Evolutionary conservation across 2,329 filamentous ascomycete genomes (phyloP).

Genomic region (Colletotrichum kahawae): DNA sequence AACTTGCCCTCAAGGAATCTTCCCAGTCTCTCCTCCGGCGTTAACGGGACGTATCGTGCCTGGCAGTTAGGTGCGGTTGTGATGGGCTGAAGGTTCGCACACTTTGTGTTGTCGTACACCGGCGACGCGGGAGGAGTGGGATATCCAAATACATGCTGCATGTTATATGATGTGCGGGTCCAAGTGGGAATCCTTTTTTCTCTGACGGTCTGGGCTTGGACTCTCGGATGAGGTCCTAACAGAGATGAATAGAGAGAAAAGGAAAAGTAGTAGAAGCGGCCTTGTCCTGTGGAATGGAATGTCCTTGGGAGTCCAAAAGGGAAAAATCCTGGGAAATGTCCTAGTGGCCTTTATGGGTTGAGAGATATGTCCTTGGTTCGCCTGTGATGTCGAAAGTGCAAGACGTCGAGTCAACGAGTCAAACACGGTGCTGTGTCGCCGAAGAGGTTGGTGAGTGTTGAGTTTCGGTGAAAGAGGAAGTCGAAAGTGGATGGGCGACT

Average conservation of each 20-base stretch:
- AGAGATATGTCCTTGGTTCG: conserved; percentile 22
- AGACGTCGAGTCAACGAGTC: conserved; percentile 59
- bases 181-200: conserved; percentile 19
- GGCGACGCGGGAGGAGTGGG: conserved; percentile 64
- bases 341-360: conserved; percentile 23
- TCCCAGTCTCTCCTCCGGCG: conserved; percentile 87
- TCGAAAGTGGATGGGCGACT: conserved; percentile 5
- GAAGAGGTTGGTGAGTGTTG: not conserved
- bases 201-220: conserved; percentile 24
- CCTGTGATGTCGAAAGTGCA: conserved; percentile 25
- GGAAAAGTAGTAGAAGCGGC: conserved; percentile 25
- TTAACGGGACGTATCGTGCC: conserved; percentile 58
- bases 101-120: conserved; percentile 55
- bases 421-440: conserved; percentile 28
- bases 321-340: conserved; percentile 1
- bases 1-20: conserved; percentile 82
- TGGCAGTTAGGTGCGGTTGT: conserved; percentile 41
- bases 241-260: conserved; percentile 25
- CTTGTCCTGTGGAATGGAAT: conserved; percentile 14
- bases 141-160: conserved; percentile 67
- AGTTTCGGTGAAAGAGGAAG: conserved; percentile 6
- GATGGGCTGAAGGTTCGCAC: conserved; percentile 43
- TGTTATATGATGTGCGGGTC: conserved; percentile 48
- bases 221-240: conserved; percentile 20
- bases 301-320: conserved; percentile 16